Percentiles rank a stretch among this genome's conserved stretches.
phyloP scores from a whole-genome alignment of 805 yeast species.

The Monosporozyma siamensis region DNA sequence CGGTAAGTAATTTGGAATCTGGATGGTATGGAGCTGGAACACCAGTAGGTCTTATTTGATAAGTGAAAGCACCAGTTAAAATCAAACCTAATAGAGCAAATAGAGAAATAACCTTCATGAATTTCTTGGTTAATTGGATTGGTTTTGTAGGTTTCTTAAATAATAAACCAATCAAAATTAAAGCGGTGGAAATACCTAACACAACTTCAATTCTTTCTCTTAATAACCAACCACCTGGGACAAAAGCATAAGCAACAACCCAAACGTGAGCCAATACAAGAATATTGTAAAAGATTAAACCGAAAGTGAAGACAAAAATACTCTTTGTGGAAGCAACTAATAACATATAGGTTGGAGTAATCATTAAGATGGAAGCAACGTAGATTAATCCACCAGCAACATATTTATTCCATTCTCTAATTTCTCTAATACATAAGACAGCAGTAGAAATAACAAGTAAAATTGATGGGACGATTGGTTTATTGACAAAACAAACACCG shows the following conservation, averaged over 20 bases:
- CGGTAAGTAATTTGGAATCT: conserved; percentile 62
- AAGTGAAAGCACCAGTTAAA: conserved; percentile 19
- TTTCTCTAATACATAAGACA: conserved; percentile 14
- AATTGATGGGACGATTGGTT: conserved; percentile 19
- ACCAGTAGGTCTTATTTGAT: conserved; percentile 22
- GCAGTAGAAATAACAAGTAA: conserved; percentile 25
- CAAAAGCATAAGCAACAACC: conserved; percentile 98
- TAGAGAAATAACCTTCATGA: conserved; percentile 12
- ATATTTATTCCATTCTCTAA: conserved; percentile 26
- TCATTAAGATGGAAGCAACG: conserved; percentile 50
- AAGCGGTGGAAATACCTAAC: conserved; percentile 43
- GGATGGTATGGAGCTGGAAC: conserved; percentile 65
- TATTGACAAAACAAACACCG: conserved; percentile 12
- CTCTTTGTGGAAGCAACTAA: conserved; percentile 51
- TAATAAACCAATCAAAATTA: conserved; percentile 45
- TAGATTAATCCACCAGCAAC: conserved; percentile 63
- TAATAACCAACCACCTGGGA: conserved; percentile 82
- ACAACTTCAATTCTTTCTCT: conserved; percentile 85
- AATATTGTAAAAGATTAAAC: conserved; percentile 42
- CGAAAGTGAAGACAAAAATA: conserved; percentile 42
- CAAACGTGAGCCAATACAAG: conserved; percentile 79
- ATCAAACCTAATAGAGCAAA: conserved; percentile 11
- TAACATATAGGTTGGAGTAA: conserved; percentile 44
- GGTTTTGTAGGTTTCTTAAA: not conserved
- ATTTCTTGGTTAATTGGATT: conserved; percentile 8